Base-by-base conservation (phyloP, 805 yeast genomes). In the Candida alai region DNA sequence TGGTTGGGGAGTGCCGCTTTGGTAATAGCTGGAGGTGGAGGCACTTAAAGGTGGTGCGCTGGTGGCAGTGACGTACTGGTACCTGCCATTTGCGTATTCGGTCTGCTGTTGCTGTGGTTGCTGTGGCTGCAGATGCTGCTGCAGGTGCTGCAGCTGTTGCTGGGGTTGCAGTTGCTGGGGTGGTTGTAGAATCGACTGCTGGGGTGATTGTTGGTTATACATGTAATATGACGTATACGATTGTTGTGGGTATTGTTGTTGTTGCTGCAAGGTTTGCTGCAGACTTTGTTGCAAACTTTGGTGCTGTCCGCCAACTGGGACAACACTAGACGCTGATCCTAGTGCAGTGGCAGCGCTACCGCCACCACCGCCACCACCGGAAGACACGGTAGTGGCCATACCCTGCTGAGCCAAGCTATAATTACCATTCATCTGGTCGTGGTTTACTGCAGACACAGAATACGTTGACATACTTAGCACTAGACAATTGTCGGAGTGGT, bases 181-280 rank as follows among this genome's bases (percentile, higher is more conserved):
- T 18, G 26, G 35, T 30, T 34, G 40, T n/a, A 13, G 36, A 21
- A 26, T 28, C 7, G 7, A 28, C 14, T 37, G 16, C 31, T 26
- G 35, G 24, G 36, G 34, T 3, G 32, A 34, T 23, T 40, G 47
- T 34, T 43, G 48, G 25, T 38, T 44, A 25, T 32, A 44, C 48
- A 41, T 40, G 22, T 47, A 47, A 31, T 47, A 43, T 8, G 49
- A 44, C 6, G 45, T 43, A 31, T 47, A 47, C 13, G 44, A 45
- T 22, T 33, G 45, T 26, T 32, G 40, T 12, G 31, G 45, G 9
- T 19, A 30, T 8, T 33, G 34, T 31, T 19, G 42, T 37, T 16
- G 58, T 15, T 30, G 40, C 24, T 30, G 42, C 19, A 11, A 28
- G 11, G 28, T 39, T 25, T 25, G 37, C n/a, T 38, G 44, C 21